These are phyloP conservation scores for Simmondsia chinensis DNA, from an alignment of 148 eudicot species.

Conservation along the genomic window DNA sequence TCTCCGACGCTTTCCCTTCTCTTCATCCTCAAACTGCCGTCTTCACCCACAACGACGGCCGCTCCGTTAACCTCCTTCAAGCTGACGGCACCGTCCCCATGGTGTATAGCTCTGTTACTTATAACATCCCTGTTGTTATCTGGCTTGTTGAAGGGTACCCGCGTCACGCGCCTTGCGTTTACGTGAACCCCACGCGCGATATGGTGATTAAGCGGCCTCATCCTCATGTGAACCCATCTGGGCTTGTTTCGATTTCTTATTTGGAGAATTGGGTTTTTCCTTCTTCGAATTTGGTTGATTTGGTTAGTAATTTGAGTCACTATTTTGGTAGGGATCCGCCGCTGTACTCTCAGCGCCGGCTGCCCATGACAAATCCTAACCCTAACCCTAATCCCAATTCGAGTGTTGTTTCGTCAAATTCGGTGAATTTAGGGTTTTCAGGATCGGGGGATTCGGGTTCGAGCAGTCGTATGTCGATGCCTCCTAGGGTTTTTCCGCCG, in stretches of 20 bases:
- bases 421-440: conserved; percentile 6
- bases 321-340: conserved; percentile 73
- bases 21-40: conserved; percentile 68
- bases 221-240: conserved; percentile 60
- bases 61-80: conserved; percentile 69
- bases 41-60: conserved; percentile 94
- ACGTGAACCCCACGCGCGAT: conserved; percentile 78
- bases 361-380: conserved; percentile 19
- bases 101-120: conserved; percentile 43
- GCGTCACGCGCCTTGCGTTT: conserved; percentile 64
- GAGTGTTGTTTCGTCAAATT: conserved; percentile 2
- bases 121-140: conserved; percentile 72
- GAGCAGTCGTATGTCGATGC: conserved; percentile 24
- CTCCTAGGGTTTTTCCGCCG: conserved; percentile 44
- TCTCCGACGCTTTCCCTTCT: conserved; percentile 48
- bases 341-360: conserved; percentile 56
- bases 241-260: conserved; percentile 62
- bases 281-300: conserved; percentile 62
- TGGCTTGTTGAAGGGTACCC: conserved; percentile 90
- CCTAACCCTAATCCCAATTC: conserved; percentile 24
- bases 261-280: conserved; percentile 77
- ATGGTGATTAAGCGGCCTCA: conserved; percentile 84
- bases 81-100: conserved; percentile 89
- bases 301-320: conserved; percentile 40
- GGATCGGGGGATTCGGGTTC: neutral